Conservation (phyloP, 129 eudicot species). For the Arctium lappa region DNA sequence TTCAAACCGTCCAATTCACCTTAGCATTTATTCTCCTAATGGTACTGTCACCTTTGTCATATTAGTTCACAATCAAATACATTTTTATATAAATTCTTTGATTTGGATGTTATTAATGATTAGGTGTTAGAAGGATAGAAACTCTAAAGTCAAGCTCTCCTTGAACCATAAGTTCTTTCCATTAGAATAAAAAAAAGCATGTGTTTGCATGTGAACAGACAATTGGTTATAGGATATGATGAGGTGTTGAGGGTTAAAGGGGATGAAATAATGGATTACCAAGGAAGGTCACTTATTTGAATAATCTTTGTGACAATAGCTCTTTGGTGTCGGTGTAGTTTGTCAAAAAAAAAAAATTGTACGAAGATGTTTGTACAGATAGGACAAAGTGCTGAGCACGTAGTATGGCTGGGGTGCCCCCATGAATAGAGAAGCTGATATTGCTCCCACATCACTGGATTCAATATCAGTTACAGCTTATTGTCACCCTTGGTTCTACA, state of each 20-base stretch:
- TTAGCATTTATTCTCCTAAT: constrained; percentile 94
- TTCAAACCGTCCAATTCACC: constrained; percentile 91
- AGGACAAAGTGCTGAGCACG: background rate
- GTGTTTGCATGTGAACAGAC: background rate
- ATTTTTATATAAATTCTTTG: background rate
- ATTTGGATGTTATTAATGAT: background rate
- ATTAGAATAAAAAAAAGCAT: background rate
- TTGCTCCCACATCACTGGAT: background rate
- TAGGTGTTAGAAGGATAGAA: constrained; percentile 1
- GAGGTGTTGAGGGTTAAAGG: background rate
- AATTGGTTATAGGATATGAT: background rate
- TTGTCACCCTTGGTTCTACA: background rate
- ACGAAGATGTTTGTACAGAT: background rate
- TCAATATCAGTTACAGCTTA: background rate
- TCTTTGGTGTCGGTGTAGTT: background rate
- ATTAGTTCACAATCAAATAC: background rate
- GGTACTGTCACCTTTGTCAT: constrained; percentile 41
- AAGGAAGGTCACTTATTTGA: background rate
- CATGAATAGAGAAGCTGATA: background rate
- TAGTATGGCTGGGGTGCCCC: background rate
- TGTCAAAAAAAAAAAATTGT: background rate
- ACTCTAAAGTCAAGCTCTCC: background rate
- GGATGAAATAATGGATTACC: background rate
- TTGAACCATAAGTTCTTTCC: background rate
- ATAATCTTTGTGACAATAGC: background rate